phyloP scores from a whole-genome alignment of 2,329 filamentous ascomycete genomes.

The Colletotrichum sp. region DNA sequence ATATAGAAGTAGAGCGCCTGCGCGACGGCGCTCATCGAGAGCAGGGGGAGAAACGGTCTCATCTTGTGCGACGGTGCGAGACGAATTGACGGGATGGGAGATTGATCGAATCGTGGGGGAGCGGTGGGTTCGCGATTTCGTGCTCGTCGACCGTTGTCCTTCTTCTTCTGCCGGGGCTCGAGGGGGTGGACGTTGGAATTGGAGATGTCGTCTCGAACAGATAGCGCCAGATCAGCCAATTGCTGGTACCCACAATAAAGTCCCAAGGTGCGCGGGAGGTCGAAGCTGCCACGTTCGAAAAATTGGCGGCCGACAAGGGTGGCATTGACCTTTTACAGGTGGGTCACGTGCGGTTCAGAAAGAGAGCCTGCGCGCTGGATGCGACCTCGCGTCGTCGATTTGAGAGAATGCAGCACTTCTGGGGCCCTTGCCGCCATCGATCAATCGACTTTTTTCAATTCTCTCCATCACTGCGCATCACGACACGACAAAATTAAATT shows the following conservation, averaged over 20 bases:
- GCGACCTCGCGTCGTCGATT: background rate
- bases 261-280: constrained; percentile 21
- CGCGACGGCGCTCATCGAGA: constrained; percentile 68
- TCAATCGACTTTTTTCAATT: background rate
- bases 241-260: constrained; percentile 17
- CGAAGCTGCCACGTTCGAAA: constrained; percentile 61
- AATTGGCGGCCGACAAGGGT: constrained; percentile 36
- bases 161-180: background rate
- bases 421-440: background rate
- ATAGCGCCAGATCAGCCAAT: constrained; percentile 19
- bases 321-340: background rate
- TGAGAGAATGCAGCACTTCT: background rate
- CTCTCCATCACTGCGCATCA: background rate
- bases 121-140: background rate
- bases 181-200: background rate
- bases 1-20: constrained; percentile 96
- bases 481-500: background rate
- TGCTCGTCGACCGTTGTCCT: background rate
- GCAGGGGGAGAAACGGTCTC: constrained; percentile 67
- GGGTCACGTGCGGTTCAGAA: constrained; percentile 12
- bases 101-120: background rate
- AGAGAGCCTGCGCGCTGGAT: background rate
- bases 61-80: constrained; percentile 41
- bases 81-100: background rate
- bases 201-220: constrained; percentile 11